phyloP scores from a whole-genome alignment of 768 basidiomycete species.

The Tylopilus subfusipes region DNA sequence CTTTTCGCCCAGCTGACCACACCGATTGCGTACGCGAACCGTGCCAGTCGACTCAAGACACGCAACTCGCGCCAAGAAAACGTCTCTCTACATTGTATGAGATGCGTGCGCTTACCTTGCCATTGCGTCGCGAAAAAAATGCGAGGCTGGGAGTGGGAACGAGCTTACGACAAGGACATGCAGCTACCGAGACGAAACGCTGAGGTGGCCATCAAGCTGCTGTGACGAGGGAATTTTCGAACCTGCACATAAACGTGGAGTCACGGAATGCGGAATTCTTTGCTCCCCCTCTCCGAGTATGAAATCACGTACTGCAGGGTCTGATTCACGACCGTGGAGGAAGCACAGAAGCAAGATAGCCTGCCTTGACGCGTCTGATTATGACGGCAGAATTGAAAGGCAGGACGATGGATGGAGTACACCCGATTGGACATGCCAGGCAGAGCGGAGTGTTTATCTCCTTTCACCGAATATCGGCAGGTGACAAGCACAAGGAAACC shows the following conservation, averaged over 20 bases:
- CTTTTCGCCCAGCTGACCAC: conserved; percentile 6
- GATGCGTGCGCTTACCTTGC: conserved; percentile 12
- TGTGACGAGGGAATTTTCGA: not conserved
- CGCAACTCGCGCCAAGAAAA: not conserved
- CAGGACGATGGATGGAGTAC: not conserved
- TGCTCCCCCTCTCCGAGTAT: not conserved
- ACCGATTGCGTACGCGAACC: not conserved
- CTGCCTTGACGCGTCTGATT: not conserved
- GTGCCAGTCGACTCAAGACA: not conserved
- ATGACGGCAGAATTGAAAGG: not conserved
- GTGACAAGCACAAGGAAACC: not conserved
- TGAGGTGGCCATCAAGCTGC: conserved; percentile 3
- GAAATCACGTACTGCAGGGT: conserved; percentile 12
- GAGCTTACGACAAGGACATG: conserved; percentile 10
- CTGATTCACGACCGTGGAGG: not conserved
- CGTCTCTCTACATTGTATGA: conserved; percentile 8
- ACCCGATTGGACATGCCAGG: not conserved
- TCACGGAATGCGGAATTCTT: not conserved
- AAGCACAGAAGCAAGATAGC: not conserved
- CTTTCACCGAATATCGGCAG: not conserved
- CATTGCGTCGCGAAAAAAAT: not conserved
- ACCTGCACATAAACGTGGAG: not conserved
- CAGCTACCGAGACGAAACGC: conserved; percentile 11
- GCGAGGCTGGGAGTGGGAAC: conserved; percentile 15
- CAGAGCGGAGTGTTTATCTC: no score